Evolutionary conservation across 306 rosid genomes (phyloP).

Genomic region (Canavalia ensiformis): DNA sequence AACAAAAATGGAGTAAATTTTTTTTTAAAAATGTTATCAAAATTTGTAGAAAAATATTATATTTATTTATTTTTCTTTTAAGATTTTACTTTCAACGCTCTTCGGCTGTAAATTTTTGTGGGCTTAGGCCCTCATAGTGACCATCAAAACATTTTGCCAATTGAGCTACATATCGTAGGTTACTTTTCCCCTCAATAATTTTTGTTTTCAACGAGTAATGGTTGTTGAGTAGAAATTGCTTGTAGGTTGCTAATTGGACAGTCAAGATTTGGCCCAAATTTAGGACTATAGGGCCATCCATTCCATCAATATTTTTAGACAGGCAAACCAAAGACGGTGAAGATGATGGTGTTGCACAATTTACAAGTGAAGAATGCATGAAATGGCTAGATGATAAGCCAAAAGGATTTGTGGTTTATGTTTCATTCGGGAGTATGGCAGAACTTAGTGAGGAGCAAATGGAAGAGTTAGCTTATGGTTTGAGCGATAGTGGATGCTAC

Average conservation of each 20-base stretch:
- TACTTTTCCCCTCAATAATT: neutral
- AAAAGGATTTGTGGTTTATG: neutral
- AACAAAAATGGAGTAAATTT: no score
- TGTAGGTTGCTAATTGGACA: conserved; percentile 14
- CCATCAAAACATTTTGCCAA: no score
- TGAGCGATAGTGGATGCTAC: neutral
- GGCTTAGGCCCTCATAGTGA: no score
- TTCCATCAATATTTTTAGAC: neutral
- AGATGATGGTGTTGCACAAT: neutral
- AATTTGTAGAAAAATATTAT: no score
- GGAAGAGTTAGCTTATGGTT: conserved; percentile 4
- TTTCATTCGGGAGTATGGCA: conserved; percentile 28
- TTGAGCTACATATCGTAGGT: neutral
- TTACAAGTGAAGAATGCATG: conserved; percentile 20
- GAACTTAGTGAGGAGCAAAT: conserved; percentile 2
- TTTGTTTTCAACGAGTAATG: neutral
- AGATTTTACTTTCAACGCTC: no score
- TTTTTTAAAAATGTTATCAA: no score
- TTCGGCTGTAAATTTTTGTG: no score
- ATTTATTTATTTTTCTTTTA: no score
- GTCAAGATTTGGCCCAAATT: conserved; percentile 23
- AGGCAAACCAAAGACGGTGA: conserved; percentile 13
- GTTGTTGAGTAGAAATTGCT: neutral
- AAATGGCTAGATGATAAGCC: conserved; percentile 6
- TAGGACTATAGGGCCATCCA: conserved; percentile 8